Base-by-base conservation (phyloP, 495 filamentous ascomycete genomes). In the Penicillium robsamsonii region DNA sequence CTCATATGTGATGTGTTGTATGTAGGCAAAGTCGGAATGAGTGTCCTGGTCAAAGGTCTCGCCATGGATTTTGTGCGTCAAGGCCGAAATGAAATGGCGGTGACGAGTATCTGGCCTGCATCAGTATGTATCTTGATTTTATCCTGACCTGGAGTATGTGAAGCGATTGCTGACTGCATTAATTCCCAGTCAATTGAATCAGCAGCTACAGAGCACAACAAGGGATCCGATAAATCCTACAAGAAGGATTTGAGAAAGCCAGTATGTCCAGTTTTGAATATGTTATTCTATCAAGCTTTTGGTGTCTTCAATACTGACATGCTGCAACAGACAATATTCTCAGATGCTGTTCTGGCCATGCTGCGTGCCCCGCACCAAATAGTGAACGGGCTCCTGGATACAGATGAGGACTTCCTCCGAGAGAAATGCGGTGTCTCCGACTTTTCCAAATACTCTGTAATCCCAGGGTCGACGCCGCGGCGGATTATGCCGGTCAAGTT, bases 351-450 rank as follows among this genome's bases (percentile, higher is more conserved):
- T 5, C 66, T 94, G 1, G 87, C 82, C 0, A 88, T 96, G 73
- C 71, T 96, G 2, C 69, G 73, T 11, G 84, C 88, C 0, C 85
- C 87, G 0, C 69, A 81, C 0, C 33, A 70, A 3, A 66, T 53
- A 11, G 84, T 95, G 18, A 95, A 91, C 63, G 91, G 91, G 1
- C 72, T 83, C 9, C 70, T 93, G 5, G 77, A 84, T 37, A 82
- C 91, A 1, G 91, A 96, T 59, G 91, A 96, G 64, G 91, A 96
- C 66, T 93, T 92, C 60, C 77, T 96, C 27, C 76, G 88, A 22
- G 72, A 80, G 25, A 71, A 85, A 45, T 75, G 60, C n/a, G 83
- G 84, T 2, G 74, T 92, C 5, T 77, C 74, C 0, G 88, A 96
- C 68, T 94, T 96, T 66, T 82, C 82, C 0, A 80, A 83, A 57